Evolutionary conservation across 768 basidiomycete genomes (phyloP).

Genomic region (Suillus placidus): DNA sequence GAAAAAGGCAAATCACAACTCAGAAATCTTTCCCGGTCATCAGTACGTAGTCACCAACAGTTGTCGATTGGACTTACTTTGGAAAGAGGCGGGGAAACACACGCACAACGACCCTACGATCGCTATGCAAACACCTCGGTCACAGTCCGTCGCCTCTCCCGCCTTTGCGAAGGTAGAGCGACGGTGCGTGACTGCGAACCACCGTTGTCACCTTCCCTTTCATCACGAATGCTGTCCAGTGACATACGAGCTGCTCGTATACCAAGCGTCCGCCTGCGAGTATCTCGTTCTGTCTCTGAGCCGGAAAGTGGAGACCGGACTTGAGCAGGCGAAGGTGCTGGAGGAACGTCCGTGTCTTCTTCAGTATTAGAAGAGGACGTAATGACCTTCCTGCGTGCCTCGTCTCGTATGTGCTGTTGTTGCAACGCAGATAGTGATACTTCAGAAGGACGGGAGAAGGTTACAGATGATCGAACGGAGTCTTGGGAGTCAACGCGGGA

Average conservation of each 20-base stretch:
- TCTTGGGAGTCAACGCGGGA: slow-evolving; percentile 51
- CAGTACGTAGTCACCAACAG: neutral
- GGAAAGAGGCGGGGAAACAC: slow-evolving; percentile 9
- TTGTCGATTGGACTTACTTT: slow-evolving; percentile 22
- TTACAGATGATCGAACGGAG: slow-evolving; percentile 50
- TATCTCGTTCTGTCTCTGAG: slow-evolving; percentile 54
- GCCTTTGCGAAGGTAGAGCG: slow-evolving; percentile 32
- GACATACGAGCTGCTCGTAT: slow-evolving; percentile 49
- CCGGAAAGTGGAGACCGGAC: slow-evolving; percentile 41
- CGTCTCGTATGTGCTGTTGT: slow-evolving; percentile 48
- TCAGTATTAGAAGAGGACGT: slow-evolving; percentile 31
- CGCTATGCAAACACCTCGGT: slow-evolving; percentile 47
- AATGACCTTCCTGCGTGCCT: slow-evolving; percentile 39
- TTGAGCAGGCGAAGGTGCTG: slow-evolving; percentile 21
- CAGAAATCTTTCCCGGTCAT: slow-evolving; percentile 10
- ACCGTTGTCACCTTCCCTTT: slow-evolving; percentile 37
- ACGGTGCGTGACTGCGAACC: slow-evolving; percentile 46
- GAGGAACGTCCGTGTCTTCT: slow-evolving; percentile 19
- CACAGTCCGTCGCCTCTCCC: slow-evolving; percentile 51
- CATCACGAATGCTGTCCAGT: slow-evolving; percentile 39
- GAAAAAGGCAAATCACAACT: slow-evolving; percentile 23
- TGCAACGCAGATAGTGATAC: slow-evolving; percentile 59
- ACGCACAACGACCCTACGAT: slow-evolving; percentile 15
- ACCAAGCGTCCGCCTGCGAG: slow-evolving; percentile 42
- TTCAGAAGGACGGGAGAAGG: slow-evolving; percentile 66